Evolutionary conservation across 1,284 basidiomycete genomes (phyloP).

Genomic region (Limonomyces culmigenus): DNA sequence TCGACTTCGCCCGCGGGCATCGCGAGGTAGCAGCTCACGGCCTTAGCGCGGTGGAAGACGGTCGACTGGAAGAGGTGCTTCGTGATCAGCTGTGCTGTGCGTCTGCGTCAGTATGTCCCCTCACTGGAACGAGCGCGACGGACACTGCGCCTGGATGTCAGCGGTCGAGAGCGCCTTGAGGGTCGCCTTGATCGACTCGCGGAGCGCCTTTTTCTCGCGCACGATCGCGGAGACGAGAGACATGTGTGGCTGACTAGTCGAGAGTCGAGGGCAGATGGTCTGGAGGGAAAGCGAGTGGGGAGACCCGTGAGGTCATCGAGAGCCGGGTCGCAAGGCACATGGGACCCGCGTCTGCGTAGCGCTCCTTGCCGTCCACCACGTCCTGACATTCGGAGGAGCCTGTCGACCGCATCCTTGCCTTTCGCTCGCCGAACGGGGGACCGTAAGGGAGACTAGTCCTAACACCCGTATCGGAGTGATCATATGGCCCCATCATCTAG

Average conservation of each 20-base stretch:
- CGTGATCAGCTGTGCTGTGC: conserved; percentile 35
- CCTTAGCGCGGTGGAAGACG: conserved; percentile 28
- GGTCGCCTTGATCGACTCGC: conserved; percentile 27
- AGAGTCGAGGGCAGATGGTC: not conserved
- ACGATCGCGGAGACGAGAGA: conserved; percentile 12
- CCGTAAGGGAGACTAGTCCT: too few relatives aligned
- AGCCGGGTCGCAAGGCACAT: too few relatives aligned
- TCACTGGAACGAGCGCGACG: conserved; percentile 6
- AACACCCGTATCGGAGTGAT: too few relatives aligned
- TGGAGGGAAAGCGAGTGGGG: too few relatives aligned
- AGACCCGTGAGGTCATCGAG: too few relatives aligned
- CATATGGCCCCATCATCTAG: too few relatives aligned
- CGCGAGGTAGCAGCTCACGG: conserved; percentile 58
- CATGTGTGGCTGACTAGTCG: not conserved
- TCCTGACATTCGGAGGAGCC: not conserved
- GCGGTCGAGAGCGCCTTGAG: conserved; percentile 24
- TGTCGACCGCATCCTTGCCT: not conserved
- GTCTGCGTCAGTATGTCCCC: conserved; percentile 3
- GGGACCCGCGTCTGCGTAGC: not conserved
- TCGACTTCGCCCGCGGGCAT: conserved; percentile 59
- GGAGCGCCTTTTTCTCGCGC: conserved; percentile 32
- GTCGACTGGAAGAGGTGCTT: conserved; percentile 28
- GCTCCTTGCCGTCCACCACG: not conserved
- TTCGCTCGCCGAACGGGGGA: too few relatives aligned
- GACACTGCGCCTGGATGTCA: conserved; percentile 45